phyloP scores from a whole-genome alignment of 2,329 filamentous ascomycete species.

The Botryosphaeria dothidea region DNA sequence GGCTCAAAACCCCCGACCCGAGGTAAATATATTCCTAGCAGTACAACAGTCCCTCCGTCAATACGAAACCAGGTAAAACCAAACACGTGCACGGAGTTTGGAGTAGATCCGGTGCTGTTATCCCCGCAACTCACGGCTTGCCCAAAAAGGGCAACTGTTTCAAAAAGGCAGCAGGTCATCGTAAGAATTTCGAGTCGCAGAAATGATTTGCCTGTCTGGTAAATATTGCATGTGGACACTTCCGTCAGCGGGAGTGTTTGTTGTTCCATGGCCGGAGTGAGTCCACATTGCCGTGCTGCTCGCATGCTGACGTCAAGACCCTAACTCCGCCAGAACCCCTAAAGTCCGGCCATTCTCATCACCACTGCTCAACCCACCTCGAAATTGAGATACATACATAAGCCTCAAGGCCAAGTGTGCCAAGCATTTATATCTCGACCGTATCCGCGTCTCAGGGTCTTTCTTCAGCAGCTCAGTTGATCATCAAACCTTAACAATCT shows the following conservation, averaged over 20 bases:
- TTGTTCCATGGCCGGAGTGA: no score
- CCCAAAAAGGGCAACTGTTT: no score
- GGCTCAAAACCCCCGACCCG: neutral
- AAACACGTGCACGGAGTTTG: neutral
- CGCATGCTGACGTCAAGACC: neutral
- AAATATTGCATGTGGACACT: no score
- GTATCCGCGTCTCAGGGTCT: neutral
- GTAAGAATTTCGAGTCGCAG: no score
- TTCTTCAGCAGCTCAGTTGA: neutral
- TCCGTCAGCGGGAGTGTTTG: no score
- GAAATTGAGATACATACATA: neutral
- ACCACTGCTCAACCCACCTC: neutral
- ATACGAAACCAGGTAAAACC: neutral
- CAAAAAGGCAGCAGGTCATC: no score
- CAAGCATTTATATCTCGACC: neutral
- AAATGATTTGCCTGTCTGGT: no score
- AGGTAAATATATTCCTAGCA: neutral
- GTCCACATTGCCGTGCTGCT: no score
- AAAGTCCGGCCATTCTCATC: neutral
- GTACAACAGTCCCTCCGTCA: neutral
- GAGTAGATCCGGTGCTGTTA: neutral
- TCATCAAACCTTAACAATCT: neutral
- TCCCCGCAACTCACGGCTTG: no score
- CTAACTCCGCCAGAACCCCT: neutral
- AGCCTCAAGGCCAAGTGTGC: neutral